Percentiles rank a stretch among this genome's conserved stretches.
Evolutionary conservation across 345 rosid genomes (phyloP).

Genomic region (Fremontodendron californicum): DNA sequence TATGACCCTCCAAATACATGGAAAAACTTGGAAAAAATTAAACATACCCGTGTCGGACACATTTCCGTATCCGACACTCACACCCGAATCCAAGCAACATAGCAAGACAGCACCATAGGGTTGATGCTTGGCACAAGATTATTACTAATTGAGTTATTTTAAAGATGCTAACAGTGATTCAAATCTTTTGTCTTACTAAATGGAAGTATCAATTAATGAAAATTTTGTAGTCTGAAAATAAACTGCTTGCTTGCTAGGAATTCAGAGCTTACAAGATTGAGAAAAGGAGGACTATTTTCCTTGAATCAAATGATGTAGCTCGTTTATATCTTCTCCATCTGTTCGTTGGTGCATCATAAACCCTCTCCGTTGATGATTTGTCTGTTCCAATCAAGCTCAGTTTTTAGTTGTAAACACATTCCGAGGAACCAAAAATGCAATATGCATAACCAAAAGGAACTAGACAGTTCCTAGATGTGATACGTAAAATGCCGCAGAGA

Average conservation of each 20-base stretch:
- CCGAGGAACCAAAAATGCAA: not conserved
- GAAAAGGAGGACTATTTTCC: slow-evolving; percentile 75
- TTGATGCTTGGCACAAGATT: not conserved
- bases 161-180: not conserved
- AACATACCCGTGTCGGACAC: too few relatives aligned
- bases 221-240: not conserved
- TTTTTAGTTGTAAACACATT: slow-evolving; percentile 3
- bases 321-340: slow-evolving; percentile 87
- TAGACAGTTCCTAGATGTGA: not conserved
- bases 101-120: not conserved
- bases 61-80: too few relatives aligned
- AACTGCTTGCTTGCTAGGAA: not conserved
- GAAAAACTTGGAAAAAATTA: too few relatives aligned
- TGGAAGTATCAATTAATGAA: not conserved
- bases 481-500: not conserved
- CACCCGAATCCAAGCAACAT: too few relatives aligned
- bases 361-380: slow-evolving; percentile 50
- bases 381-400: slow-evolving; percentile 33
- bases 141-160: not conserved
- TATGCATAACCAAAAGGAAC: not conserved
- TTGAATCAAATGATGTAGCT: slow-evolving; percentile 59
- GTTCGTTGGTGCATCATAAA: slow-evolving; percentile 60
- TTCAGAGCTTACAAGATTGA: slow-evolving; percentile 67
- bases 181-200: not conserved
- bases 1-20: too few relatives aligned